Conservation (phyloP, 2,329 filamentous ascomycete genomes). For the Cryphonectria parasitica region DNA sequence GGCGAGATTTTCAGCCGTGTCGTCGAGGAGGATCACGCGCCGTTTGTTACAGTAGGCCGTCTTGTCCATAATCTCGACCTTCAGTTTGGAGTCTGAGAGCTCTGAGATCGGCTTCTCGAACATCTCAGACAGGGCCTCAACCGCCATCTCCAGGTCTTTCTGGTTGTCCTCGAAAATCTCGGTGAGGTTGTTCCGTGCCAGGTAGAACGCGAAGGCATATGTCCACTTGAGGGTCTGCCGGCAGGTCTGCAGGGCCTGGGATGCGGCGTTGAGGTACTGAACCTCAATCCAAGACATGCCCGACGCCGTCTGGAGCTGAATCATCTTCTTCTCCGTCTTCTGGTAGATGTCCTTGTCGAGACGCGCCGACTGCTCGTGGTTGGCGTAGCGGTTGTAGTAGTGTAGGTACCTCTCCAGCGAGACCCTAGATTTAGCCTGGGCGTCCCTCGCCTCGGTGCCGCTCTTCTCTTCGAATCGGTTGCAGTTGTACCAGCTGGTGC, state of each 20-base stretch:
- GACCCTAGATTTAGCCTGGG: conserved; percentile 86
- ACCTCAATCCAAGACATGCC: conserved; percentile 99
- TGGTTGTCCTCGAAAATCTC: conserved; percentile 99
- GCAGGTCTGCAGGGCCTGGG: conserved; percentile 91
- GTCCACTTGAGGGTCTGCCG: conserved; percentile 99
- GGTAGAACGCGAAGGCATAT: conserved; percentile 97
- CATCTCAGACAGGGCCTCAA: conserved; percentile 97
- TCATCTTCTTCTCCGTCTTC: conserved; percentile 99
- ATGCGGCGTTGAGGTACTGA: conserved; percentile 92
- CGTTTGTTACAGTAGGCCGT: conserved; percentile 95
- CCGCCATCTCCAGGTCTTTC: conserved; percentile 95
- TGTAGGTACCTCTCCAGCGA: conserved; percentile 96
- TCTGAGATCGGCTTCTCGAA: conserved; percentile 96
- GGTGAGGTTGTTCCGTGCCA: conserved; percentile 93
- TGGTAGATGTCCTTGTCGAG: conserved; percentile 94
- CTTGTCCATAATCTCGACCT: conserved; percentile 98
- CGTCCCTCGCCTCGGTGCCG: conserved; percentile 85
- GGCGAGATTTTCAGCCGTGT: conserved; percentile 90
- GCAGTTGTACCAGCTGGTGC: conserved; percentile 99
- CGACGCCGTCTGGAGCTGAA: conserved; percentile 87
- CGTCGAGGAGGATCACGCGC: conserved; percentile 83
- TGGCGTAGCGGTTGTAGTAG: conserved; percentile 99
- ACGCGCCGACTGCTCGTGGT: conserved; percentile 96
- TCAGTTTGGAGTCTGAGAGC: conserved; percentile 82
- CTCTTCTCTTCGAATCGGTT: conserved; percentile 97